Conservation (phyloP, 75 land plant genomes). For the Sequoiadendron giganteum region DNA sequence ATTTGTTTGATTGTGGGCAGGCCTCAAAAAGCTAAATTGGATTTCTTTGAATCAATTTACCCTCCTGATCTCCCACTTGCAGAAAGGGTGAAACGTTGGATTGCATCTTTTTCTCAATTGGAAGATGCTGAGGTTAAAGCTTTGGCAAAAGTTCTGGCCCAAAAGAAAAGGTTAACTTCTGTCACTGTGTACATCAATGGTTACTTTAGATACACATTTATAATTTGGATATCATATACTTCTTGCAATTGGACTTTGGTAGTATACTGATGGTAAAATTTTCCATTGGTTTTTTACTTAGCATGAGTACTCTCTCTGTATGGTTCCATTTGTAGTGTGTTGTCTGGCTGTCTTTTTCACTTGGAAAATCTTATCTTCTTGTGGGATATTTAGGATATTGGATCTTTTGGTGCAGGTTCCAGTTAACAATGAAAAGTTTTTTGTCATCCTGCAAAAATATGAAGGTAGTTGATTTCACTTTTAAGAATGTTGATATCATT, state of each 20-base stretch:
- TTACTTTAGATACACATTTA: not conserved
- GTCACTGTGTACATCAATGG: not conserved
- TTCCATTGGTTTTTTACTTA: not conserved
- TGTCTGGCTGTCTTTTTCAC: not conserved
- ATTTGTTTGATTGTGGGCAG: slow-evolving; percentile 37
- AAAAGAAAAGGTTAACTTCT: slow-evolving; percentile 62
- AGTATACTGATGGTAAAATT: not conserved
- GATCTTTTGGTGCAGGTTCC: slow-evolving; percentile 63
- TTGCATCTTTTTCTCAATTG: slow-evolving; percentile 47
- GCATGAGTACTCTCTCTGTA: not conserved
- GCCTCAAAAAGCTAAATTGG: slow-evolving; percentile 49
- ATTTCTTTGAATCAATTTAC: slow-evolving; percentile 42
- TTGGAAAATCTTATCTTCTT: slow-evolving; percentile 12
- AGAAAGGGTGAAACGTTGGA: slow-evolving; percentile 62
- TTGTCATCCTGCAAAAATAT: slow-evolving; percentile 21
- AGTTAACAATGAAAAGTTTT: slow-evolving; percentile 66
- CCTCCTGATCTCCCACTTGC: slow-evolving; percentile 44
- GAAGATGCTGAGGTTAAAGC: slow-evolving; percentile 68
- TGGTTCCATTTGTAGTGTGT: not conserved
- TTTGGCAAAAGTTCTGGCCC: slow-evolving; percentile 58
- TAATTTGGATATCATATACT: not conserved
- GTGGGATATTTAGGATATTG: slow-evolving; percentile 27
- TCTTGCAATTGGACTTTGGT: not conserved
- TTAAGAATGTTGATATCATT: not conserved
- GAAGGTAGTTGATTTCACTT: slow-evolving; percentile 2